Base-by-base conservation (phyloP, 768 basidiomycete genomes). In the Hericium alpestre region DNA sequence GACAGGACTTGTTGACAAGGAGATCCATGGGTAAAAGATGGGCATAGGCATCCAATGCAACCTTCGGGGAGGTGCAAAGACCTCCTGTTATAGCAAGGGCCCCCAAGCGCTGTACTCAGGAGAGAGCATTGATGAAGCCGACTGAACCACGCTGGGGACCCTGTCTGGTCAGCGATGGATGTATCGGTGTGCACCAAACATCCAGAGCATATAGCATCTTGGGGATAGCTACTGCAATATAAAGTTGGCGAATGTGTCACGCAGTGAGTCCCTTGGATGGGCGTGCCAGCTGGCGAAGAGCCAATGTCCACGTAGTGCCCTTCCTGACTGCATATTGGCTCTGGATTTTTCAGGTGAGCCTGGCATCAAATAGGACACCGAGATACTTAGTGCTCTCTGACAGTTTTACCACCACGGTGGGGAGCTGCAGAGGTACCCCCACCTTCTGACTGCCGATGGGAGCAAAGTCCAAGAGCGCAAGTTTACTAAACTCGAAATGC, bases 171-270 rank as follows among this genome's bases (percentile, higher is more conserved):
- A 8, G 13, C 2, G 8, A 2, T 2, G 13, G 15, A 39, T 59
- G 18, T 12, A 27, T 10, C 20, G 48, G 47, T 0, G 38, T 57
- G 12, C 61, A 61, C 58, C 64, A 67, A 0, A 66, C 37, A 12
- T 66, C 60, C 0, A 58, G 64, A 0, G 55, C 66, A 40, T 71
- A 70, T 0, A 61, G 15, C 51, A 69, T 64, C 15, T 58, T 56
- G 0, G 68, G 70, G 0, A 69, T 51, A 0, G 63, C 67, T 0
- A 66, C 56, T 0, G 58, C 46, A 0, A 58, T 54, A 53, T 67
- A 69, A 0, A 68, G 49, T 2, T 56, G 53, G 0, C 62, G 47
- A n/a, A 60, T 56, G 8, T 57, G 20, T 0, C 40, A 32, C 0
- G 57, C 57, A 0, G 57, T 38, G 3, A 63, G 40, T 0, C 65